Percentiles rank a stretch among this genome's conserved stretches.
Evolutionary conservation across 2,329 filamentous ascomycete genomes (phyloP).

Genomic region (Knufia fluminis): DNA sequence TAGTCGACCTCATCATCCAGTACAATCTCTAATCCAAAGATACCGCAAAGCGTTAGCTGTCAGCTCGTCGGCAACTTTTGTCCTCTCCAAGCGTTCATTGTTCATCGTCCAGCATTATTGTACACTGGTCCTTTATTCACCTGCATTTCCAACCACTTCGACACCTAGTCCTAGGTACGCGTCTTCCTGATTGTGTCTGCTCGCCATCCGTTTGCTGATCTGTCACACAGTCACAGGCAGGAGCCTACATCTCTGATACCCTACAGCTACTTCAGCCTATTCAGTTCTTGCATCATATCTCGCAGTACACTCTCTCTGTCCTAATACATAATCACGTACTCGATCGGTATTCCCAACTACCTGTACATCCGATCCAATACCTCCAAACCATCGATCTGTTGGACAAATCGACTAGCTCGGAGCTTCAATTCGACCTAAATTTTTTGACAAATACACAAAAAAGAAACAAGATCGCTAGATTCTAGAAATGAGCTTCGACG

Average conservation of each 20-base stretch:
- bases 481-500: constrained; percentile 54
- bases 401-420: constrained; percentile 8
- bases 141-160: constrained; percentile 1
- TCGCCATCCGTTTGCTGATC: constrained; percentile 5
- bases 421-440: not conserved
- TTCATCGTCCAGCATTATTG: constrained; percentile 8
- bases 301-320: constrained; percentile 1
- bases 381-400: constrained; percentile 6
- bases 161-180: constrained; percentile 1
- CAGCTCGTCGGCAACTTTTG: not conserved
- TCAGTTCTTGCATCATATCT: not conserved
- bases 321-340: constrained; percentile 8
- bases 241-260: constrained; percentile 2
- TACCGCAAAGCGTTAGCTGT: not conserved
- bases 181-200: not conserved
- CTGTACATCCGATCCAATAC: not conserved
- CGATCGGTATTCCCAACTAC: not conserved
- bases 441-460: constrained; percentile 1
- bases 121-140: constrained; percentile 4
- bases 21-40: constrained; percentile 5
- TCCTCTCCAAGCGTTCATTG: constrained; percentile 6
- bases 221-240: constrained; percentile 7
- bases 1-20: not conserved
- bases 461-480: not conserved
- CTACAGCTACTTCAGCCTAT: not conserved